Conservation (phyloP, 2,329 filamentous ascomycete species). For the Ascochyta pisi region DNA sequence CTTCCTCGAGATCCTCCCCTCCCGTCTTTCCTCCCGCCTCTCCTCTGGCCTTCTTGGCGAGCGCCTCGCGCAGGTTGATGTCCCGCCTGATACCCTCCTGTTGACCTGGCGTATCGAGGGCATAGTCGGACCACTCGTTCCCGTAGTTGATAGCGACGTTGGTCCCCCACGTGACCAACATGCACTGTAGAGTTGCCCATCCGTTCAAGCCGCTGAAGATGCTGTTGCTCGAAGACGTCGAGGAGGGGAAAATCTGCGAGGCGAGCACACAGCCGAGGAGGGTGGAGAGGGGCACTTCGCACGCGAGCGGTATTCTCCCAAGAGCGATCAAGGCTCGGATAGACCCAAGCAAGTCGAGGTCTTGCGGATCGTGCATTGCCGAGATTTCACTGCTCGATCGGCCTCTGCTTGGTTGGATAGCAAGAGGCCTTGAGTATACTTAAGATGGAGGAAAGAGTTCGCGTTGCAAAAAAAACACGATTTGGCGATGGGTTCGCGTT, state of each 20-base stretch:
- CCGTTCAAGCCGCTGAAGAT: slow-evolving; percentile 10
- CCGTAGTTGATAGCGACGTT: slow-evolving; percentile 4
- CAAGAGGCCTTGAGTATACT: no score
- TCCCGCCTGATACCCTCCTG: slow-evolving; percentile 5
- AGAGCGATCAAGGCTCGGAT: slow-evolving; percentile 3
- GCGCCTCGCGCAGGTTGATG: slow-evolving; percentile 1
- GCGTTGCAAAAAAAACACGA: no score
- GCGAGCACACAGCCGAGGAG: slow-evolving; percentile 3
- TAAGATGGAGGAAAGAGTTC: no score
- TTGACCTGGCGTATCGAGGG: slow-evolving; percentile 1
- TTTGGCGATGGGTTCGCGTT: no score
- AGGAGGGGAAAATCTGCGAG: slow-evolving; percentile 1
- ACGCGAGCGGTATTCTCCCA: slow-evolving; percentile 2
- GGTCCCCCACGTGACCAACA: slow-evolving; percentile 9
- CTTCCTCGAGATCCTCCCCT: slow-evolving; percentile 1
- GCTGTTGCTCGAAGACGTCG: neutral
- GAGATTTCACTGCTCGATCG: no score
- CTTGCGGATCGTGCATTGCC: slow-evolving; percentile 5
- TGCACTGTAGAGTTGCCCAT: slow-evolving; percentile 10
- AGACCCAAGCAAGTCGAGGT: slow-evolving; percentile 1
- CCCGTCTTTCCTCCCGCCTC: neutral
- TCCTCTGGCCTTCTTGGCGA: slow-evolving; percentile 2
- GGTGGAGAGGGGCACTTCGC: slow-evolving; percentile 2
- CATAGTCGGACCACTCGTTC: neutral
- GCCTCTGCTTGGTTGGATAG: no score